Evolutionary conservation across 176 grass and related monocot genomes (phyloP), one percentile per base, ranked within the genome.

Genomic region (Metroxylon sagu): DNA sequence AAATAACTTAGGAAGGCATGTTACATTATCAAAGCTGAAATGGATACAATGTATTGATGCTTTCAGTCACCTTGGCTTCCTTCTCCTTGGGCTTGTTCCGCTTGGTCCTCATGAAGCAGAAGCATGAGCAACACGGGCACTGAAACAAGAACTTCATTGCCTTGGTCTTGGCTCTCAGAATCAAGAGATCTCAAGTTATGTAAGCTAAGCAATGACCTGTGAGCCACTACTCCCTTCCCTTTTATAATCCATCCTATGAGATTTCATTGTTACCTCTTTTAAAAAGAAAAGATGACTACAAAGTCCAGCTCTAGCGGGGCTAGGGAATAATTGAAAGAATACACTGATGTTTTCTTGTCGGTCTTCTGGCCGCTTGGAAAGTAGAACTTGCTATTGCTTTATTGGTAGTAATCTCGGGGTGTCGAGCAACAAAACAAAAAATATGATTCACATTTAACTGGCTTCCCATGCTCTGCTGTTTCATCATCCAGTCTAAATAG

Each of bases 81-180:
- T 74, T 53, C 5, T 56, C 71, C 64, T 74, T 64, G 49, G 30
- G 25, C 35, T 74, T 55, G 39, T 59, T 64, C 71, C 63, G 54
- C 71, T 64, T 74, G 18, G 50, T 56, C 71, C 63, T 74, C 25
- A 74, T 51, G 49, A 74, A 63, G 59, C 71, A 74, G 25, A 74
- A 74, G 58, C 61, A 74, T 25, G 71, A n/a, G 64, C 71, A 74
- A 55, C 71, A 74, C 4, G 71, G 71, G 71, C 58, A 74, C 54
- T 74, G 71, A 30, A 74, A 10, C 59, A 74, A 64, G 71, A 74
- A 74, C 54, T 74, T 74, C 71, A 74, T 74, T 53, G 8, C 25
- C 54, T 43, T 59, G 19, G 56, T 59, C 6, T 19, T 58, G 7
- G 6, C 16, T 58, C 70, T 21, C 35, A 43, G 2, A 43, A 43